These are phyloP conservation scores for Coprinopsis strossmayeri DNA, from an alignment of 768 basidiomycete species.

Conservation along the genomic window DNA sequence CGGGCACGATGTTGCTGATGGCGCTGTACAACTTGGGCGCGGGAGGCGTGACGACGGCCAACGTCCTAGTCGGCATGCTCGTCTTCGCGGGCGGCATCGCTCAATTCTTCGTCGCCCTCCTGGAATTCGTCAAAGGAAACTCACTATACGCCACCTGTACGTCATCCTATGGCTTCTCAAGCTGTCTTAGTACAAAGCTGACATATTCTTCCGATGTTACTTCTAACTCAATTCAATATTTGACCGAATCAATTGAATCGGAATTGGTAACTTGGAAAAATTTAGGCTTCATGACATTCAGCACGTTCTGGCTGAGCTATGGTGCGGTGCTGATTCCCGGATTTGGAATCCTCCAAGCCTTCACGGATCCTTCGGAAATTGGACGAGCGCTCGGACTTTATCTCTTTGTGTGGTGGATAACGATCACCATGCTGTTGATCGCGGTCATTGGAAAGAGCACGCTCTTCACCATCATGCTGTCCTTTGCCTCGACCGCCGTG, in stretches of 20 bases:
- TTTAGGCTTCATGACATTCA: slow-evolving; percentile 10
- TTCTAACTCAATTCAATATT: too few species aligned
- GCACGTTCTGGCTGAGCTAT: slow-evolving; percentile 11
- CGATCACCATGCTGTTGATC: slow-evolving; percentile 10
- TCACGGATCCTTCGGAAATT: not conserved
- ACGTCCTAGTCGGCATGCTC: slow-evolving; percentile 11
- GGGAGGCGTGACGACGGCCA: slow-evolving; percentile 6
- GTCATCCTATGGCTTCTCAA: not conserved
- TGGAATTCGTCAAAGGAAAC: slow-evolving; percentile 8
- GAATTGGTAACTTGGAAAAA: too few species aligned
- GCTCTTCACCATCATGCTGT: slow-evolving; percentile 8
- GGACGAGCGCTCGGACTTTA: slow-evolving; percentile 7
- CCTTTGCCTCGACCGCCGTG: slow-evolving; percentile 6
- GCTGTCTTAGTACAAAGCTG: not conserved
- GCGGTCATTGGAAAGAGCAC: slow-evolving; percentile 10
- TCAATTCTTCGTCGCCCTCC: slow-evolving; percentile 5
- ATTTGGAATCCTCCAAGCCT: slow-evolving; percentile 9
- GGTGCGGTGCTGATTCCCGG: slow-evolving; percentile 7
- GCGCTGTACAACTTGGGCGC: slow-evolving; percentile 12
- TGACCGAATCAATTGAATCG: too few species aligned
- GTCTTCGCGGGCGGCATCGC: slow-evolving; percentile 10
- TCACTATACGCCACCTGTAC: slow-evolving; percentile 9
- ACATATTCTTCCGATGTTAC: not conserved
- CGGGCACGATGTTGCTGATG: slow-evolving; percentile 10
- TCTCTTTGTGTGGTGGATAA: slow-evolving; percentile 12